These are phyloP conservation scores for Solanum microdontum DNA, from an alignment of 257 asterid genomes.

Conservation along the genomic window DNA sequence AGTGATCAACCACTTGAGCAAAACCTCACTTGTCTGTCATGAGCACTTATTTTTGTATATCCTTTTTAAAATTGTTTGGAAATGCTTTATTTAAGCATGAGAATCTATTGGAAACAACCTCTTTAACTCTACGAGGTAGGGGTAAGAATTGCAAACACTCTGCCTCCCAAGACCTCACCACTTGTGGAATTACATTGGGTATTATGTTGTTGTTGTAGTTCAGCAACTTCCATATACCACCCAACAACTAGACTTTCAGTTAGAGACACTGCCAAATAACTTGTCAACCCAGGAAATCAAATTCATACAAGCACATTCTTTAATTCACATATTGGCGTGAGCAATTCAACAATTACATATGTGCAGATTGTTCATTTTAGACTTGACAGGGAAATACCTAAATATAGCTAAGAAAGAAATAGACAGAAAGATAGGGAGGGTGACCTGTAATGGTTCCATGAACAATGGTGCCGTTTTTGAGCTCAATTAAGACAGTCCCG, in stretches of 20 bases:
- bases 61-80: background rate
- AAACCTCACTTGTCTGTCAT: background rate
- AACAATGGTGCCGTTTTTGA: conserved; percentile 31
- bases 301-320: background rate
- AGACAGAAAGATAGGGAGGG: background rate
- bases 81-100: background rate
- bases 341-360: background rate
- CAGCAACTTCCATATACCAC: background rate
- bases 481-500: conserved; percentile 38
- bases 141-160: background rate
- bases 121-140: background rate
- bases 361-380: background rate
- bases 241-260: background rate
- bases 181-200: background rate
- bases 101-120: background rate
- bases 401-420: no score
- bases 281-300: background rate
- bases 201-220: background rate
- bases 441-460: conserved; percentile 34
- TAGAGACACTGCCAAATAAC: background rate
- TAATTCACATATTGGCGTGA: background rate
- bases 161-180: background rate
- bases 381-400: background rate
- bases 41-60: background rate
- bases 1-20: background rate